Evolutionary conservation across 768 basidiomycete species (phyloP).

Genomic region (Suillus placidus): DNA sequence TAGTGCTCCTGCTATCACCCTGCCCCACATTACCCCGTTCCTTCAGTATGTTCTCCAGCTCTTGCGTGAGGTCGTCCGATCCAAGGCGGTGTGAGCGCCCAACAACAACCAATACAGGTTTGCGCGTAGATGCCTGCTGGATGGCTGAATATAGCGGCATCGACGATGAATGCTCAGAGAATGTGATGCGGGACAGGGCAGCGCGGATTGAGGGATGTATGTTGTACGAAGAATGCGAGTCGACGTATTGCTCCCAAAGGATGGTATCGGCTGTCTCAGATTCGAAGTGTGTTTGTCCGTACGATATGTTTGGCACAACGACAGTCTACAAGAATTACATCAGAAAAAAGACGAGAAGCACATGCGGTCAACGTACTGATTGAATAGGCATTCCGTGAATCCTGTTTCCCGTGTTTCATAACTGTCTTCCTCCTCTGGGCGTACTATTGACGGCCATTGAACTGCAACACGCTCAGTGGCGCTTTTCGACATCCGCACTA

Average conservation of each 20-base stretch:
- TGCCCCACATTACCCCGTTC: slow-evolving; percentile 24
- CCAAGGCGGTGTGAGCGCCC: slow-evolving; percentile 79
- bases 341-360: slow-evolving; percentile 7
- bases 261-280: slow-evolving; percentile 86
- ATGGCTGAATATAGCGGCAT: slow-evolving; percentile 59
- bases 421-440: slow-evolving; percentile 58
- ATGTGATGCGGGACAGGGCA: slow-evolving; percentile 66
- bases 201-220: slow-evolving; percentile 12
- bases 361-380: slow-evolving; percentile 15
- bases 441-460: slow-evolving; percentile 50
- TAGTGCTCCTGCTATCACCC: slow-evolving; percentile 63
- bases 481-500: slow-evolving; percentile 59
- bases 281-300: slow-evolving; percentile 65
- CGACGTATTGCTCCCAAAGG: slow-evolving; percentile 67
- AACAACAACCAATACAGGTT: slow-evolving; percentile 63
- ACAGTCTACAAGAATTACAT: slow-evolving; percentile 39
- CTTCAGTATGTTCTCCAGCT: slow-evolving; percentile 54
- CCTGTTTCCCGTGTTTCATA: slow-evolving; percentile 31
- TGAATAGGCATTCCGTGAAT: slow-evolving; percentile 3
- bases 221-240: slow-evolving; percentile 16
- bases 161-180: slow-evolving; percentile 51
- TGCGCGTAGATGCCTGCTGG: slow-evolving; percentile 40
- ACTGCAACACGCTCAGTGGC: slow-evolving; percentile 49
- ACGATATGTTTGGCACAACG: slow-evolving; percentile 69
- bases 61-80: slow-evolving; percentile 56